Percentiles rank a stretch among this genome's conserved stretches.
Conservation (phyloP, 768 basidiomycete genomes). For the Naganishia onofrii region DNA sequence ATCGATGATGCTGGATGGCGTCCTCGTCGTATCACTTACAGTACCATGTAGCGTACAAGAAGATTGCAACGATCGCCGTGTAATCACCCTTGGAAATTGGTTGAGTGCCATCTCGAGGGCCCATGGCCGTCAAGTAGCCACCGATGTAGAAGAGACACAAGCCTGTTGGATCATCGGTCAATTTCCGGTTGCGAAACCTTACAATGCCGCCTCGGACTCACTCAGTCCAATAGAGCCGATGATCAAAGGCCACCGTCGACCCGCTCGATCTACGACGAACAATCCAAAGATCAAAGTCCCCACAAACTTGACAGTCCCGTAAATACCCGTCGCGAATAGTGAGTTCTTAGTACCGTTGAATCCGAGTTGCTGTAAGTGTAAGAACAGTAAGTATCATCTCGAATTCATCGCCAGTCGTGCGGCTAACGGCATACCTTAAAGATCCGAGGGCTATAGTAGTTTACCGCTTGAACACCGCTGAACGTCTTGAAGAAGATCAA, state of each 20-base stretch:
- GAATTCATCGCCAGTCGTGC: no score
- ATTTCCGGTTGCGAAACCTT: no score
- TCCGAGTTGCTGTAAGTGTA: slow-evolving; percentile 35
- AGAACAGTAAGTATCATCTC: no score
- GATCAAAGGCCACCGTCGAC: slow-evolving; percentile 39
- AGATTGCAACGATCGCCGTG: slow-evolving; percentile 26
- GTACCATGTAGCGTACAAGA: slow-evolving; percentile 32
- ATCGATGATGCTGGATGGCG: no score
- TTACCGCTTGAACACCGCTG: slow-evolving; percentile 34
- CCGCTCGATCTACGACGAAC: slow-evolving; percentile 41
- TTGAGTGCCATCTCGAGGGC: slow-evolving; percentile 26
- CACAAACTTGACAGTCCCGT: slow-evolving; percentile 39
- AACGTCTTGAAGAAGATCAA: slow-evolving; percentile 33
- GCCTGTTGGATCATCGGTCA: no score
- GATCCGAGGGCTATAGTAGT: slow-evolving; percentile 43
- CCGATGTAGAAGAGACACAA: slow-evolving; percentile 15
- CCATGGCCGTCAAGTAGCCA: slow-evolving; percentile 32
- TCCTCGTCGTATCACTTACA: neutral
- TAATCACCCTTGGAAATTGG: slow-evolving; percentile 26
- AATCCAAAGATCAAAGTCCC: slow-evolving; percentile 37
- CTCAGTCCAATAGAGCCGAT: slow-evolving; percentile 35
- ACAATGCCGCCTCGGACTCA: no score
- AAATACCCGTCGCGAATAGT: slow-evolving; percentile 41
- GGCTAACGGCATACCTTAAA: slow-evolving; percentile 30
- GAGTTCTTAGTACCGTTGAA: slow-evolving; percentile 41